Conservation (phyloP, 2,329 filamentous ascomycete genomes). For the Juglanconis oblonga region DNA sequence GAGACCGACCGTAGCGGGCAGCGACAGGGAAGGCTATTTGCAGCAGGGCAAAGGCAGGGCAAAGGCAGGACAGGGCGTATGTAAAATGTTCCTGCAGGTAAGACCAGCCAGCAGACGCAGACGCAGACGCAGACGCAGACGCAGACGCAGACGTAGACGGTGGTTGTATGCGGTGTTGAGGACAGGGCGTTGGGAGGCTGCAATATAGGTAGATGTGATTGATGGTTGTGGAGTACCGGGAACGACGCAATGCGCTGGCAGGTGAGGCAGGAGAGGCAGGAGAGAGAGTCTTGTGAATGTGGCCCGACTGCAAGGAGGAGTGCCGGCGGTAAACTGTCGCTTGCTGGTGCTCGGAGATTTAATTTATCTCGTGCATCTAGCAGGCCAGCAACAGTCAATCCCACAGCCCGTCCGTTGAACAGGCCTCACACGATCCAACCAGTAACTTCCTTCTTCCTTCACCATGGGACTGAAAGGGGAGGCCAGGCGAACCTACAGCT, state of each 20-base stretch:
- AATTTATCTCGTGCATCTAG: conserved; percentile 15
- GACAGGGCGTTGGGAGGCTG: too few relatives aligned
- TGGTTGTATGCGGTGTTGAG: too few relatives aligned
- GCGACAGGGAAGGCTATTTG: neutral
- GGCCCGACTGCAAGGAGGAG: neutral
- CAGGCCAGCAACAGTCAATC: conserved; percentile 1
- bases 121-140: too few relatives aligned
- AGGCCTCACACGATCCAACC: conserved; percentile 1
- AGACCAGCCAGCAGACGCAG: too few relatives aligned
- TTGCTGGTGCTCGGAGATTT: conserved; percentile 16
- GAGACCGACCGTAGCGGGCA: neutral
- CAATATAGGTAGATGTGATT: too few relatives aligned
- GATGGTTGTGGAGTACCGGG: too few relatives aligned
- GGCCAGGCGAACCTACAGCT: conserved; percentile 8
- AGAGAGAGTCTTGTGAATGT: neutral
- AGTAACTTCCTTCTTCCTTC: neutral
- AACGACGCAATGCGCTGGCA: too few relatives aligned
- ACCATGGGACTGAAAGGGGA: neutral
- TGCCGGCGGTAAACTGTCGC: neutral
- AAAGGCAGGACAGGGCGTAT: too few relatives aligned
- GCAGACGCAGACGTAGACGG: too few relatives aligned
- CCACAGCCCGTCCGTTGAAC: conserved; percentile 1
- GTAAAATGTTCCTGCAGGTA: too few relatives aligned
- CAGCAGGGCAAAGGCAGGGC: neutral
- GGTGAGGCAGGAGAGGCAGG: too few relatives aligned